Conservation (phyloP, 805 yeast species). For the Candida verbasci region DNA sequence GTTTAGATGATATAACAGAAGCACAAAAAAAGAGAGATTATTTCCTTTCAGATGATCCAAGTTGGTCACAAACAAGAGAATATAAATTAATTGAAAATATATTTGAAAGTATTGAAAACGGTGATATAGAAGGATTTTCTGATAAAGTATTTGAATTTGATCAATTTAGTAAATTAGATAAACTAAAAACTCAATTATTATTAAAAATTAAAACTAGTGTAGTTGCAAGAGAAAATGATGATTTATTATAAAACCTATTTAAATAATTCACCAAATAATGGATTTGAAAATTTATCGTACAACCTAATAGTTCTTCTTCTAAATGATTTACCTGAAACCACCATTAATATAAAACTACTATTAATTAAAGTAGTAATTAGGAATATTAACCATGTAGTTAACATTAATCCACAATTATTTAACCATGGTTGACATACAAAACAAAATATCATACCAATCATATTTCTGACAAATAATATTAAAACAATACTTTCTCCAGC, state of each 20-base stretch:
- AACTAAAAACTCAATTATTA: constrained; percentile 81
- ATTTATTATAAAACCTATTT: constrained; percentile 29
- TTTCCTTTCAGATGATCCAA: constrained; percentile 66
- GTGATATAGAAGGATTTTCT: constrained; percentile 74
- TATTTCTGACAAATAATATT: constrained; percentile 28
- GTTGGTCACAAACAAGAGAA: constrained; percentile 75
- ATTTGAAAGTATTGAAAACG: constrained; percentile 69
- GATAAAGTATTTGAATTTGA: constrained; percentile 78
- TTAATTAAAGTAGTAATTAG: constrained; percentile 23
- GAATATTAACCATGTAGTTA: constrained; percentile 42
- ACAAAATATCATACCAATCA: constrained; percentile 42
- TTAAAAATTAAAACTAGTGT: constrained; percentile 75
- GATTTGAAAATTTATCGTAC: constrained; percentile 11
- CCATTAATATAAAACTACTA: constrained; percentile 17
- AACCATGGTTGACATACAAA: constrained; percentile 47
- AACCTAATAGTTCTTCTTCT: constrained; percentile 11
- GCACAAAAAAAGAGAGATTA: constrained; percentile 68
- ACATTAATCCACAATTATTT: constrained; percentile 30
- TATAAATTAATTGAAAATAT: constrained; percentile 61
- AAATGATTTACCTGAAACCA: constrained; percentile 20
- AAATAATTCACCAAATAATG: not conserved
- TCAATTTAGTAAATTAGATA: constrained; percentile 83
- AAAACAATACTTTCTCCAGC: constrained; percentile 41
- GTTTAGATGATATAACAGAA: constrained; percentile 82
- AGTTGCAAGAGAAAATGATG: constrained; percentile 66